Base-by-base conservation (phyloP, 257 asterid genomes). In the Catharanthus roseus region DNA sequence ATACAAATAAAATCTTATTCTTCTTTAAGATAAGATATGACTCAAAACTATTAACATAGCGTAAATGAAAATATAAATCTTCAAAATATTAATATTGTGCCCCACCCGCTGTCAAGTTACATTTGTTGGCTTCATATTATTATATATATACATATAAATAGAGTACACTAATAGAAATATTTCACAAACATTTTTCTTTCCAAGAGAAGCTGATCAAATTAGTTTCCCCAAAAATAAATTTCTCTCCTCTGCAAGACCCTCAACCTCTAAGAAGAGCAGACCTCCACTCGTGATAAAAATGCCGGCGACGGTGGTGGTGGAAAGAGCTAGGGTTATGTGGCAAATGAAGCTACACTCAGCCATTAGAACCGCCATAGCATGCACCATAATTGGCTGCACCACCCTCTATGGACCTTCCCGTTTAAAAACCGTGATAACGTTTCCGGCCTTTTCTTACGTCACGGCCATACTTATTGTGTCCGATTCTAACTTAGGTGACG, bases 401-500 rank as follows among this genome's bases (percentile, higher is more conserved):
- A 82, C 86, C 75, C 74, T 89, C 65, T 86, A 78, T 68, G 87
- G 88, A 31, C 90, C 96, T 1, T 42, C 75, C 9, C 24, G 65
- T 0, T 68, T 86, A 10, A 71, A 64, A 4, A 19, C 9, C 55
- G 68, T 79, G 42, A 28, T 86, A 10, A 77, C 77, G 21, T 89
- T 81, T 63, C 75, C 86, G 2, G 84, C 95, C 2, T 87, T 89
- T 41, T 85, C 95, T 4, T 89, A 89, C 36, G 67, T 87, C 1
- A 87, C 90, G 0, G 79, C 86, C 1, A 56, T 86, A 19, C 28
- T 86, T 28, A 76, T 89, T 21, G 85, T 79, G 1, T 69, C 86
- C 5, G 92, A 86, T 11, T 89, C 95, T 12, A 65, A 85, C 2
- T 74, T 87, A 0, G 96, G 96, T 0, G 89, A 87, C 66, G 61